Conservation (phyloP, 345 rosid species). For the Salix koriyanagi region DNA sequence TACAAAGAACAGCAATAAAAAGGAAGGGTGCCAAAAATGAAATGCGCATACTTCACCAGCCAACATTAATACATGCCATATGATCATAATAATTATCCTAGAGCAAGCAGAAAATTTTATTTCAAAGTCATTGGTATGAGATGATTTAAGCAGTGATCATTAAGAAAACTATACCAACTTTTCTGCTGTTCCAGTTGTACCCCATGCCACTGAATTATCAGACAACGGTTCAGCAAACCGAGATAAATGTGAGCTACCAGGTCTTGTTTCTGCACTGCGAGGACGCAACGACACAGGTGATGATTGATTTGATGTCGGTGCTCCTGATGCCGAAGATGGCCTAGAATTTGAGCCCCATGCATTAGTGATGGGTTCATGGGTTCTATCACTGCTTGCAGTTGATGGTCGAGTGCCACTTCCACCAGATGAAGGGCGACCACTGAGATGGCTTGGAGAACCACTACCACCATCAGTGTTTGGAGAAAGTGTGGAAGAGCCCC, state of each 20-base stretch:
- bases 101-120: not conserved
- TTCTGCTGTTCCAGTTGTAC: conserved; percentile 45
- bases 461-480: conserved; percentile 67
- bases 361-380: conserved; percentile 50
- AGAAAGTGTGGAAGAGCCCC: conserved; percentile 74
- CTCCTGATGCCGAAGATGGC: conserved; percentile 96
- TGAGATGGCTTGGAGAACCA: conserved; percentile 74
- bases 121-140: not conserved
- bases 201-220: conserved; percentile 66
- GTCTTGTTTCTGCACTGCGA: conserved; percentile 97
- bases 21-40: not conserved
- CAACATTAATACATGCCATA: not conserved
- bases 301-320: conserved; percentile 64
- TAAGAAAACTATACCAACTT: conserved; percentile 49
- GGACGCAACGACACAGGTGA: conserved; percentile 71
- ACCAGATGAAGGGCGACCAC: conserved; percentile 92
- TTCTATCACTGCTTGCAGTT: conserved; percentile 82
- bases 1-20: not conserved
- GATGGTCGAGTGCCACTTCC: conserved; percentile 93
- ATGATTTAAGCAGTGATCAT: not conserved
- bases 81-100: not conserved
- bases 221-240: conserved; percentile 82
- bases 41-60: not conserved
- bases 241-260: conserved; percentile 96
- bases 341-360: conserved; percentile 81